These are phyloP conservation scores for Psophocarpus tetragonolobus DNA, from an alignment of 306 rosid species.

Conservation along the genomic window DNA sequence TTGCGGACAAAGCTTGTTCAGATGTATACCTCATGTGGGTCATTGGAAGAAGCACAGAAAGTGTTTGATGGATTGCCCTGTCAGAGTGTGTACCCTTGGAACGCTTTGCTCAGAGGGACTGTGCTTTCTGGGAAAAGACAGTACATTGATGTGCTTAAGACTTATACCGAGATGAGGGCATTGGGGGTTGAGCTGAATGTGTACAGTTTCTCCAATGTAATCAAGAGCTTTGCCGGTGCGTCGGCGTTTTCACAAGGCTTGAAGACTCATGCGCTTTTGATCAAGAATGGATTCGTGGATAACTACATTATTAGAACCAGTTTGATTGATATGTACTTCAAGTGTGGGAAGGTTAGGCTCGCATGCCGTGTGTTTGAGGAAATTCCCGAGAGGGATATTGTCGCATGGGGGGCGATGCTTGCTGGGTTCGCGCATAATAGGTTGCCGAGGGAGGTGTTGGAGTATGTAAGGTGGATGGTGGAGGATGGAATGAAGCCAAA, in stretches of 20 bases:
- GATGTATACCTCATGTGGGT: conserved; percentile 67
- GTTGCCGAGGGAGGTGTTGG: conserved; percentile 65
- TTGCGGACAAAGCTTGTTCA: conserved; percentile 54
- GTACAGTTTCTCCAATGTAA: conserved; percentile 66
- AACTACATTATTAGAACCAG: conserved; percentile 56
- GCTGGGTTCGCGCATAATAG: conserved; percentile 71
- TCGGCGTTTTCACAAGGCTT: conserved; percentile 65
- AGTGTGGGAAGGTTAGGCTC: conserved; percentile 75
- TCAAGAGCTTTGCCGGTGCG: conserved; percentile 78
- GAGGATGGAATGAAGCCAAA: conserved; percentile 55
- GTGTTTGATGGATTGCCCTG: conserved; percentile 53
- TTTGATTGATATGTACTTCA: conserved; percentile 73
- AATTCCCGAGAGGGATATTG: conserved; percentile 62
- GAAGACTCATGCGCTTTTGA: conserved; percentile 66
- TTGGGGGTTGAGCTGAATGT: conserved; percentile 76
- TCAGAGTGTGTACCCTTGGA: conserved; percentile 66
- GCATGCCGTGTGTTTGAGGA: conserved; percentile 63
- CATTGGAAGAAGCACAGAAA: conserved; percentile 51
- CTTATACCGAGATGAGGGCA: conserved; percentile 58
- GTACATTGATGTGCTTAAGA: conserved; percentile 44
- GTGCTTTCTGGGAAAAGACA: conserved; percentile 61
- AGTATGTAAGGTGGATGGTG: conserved; percentile 63
- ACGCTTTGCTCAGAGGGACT: conserved; percentile 76
- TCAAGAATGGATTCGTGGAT: conserved; percentile 73
- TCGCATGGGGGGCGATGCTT: conserved; percentile 72